phyloP scores from a whole-genome alignment of 2,329 filamentous ascomycete genomes.

The Zymoseptoria passerinii region DNA sequence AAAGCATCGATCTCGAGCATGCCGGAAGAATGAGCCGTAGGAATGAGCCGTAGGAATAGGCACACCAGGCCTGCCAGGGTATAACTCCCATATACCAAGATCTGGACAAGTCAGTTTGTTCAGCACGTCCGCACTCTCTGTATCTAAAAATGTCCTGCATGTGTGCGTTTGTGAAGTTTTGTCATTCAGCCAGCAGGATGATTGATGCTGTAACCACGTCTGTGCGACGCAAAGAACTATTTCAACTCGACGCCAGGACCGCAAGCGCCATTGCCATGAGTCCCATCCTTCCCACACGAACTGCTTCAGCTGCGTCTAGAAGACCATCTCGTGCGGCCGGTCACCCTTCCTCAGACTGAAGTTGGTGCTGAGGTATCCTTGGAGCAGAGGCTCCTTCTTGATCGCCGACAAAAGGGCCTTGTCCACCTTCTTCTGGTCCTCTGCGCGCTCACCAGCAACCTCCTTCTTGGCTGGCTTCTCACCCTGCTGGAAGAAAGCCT shows the following conservation, averaged over 20 bases:
- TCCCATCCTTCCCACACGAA: slow-evolving; percentile 6
- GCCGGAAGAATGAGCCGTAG: too few species aligned
- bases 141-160: background rate
- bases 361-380: slow-evolving; percentile 86
- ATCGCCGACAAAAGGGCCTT: slow-evolving; percentile 90
- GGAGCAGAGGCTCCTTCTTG: slow-evolving; percentile 95
- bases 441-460: slow-evolving; percentile 80
- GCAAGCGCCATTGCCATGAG: slow-evolving; percentile 15
- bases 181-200: background rate
- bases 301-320: slow-evolving; percentile 53
- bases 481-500: slow-evolving; percentile 98
- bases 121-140: background rate
- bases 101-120: background rate
- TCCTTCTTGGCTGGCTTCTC: slow-evolving; percentile 99
- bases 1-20: too few species aligned
- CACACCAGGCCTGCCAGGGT: too few species aligned
- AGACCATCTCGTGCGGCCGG: slow-evolving; percentile 99
- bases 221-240: background rate
- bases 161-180: slow-evolving; percentile 1
- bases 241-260: slow-evolving; percentile 1
- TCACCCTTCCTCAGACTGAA: slow-evolving; percentile 99
- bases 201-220: background rate
- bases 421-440: slow-evolving; percentile 98
- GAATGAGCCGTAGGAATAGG: too few species aligned
- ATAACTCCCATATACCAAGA: too few species aligned